These are phyloP conservation scores for Epichloe festucae DNA, from an alignment of 2,329 filamentous ascomycete species.

Conservation along the genomic window DNA sequence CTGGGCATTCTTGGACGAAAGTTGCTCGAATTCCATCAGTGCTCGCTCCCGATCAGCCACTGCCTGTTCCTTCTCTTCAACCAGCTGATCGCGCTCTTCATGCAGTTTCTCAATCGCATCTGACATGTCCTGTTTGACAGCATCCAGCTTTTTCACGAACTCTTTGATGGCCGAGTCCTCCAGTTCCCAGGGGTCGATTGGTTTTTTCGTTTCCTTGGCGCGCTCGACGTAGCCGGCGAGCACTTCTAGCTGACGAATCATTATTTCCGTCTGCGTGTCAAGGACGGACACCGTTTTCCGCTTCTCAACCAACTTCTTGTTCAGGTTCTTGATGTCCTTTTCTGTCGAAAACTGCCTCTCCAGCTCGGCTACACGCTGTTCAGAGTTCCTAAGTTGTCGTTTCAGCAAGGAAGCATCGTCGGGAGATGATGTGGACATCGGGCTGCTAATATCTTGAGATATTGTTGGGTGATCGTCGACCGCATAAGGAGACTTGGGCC, in stretches of 20 bases:
- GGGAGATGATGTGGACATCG: slow-evolving; percentile 48
- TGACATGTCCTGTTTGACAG: slow-evolving; percentile 46
- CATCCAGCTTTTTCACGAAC: slow-evolving; percentile 62
- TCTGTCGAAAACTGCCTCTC: slow-evolving; percentile 61
- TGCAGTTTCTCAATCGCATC: slow-evolving; percentile 46
- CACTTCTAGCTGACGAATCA: slow-evolving; percentile 81
- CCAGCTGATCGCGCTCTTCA: slow-evolving; percentile 63
- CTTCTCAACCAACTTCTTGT: slow-evolving; percentile 82
- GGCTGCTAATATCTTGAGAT: slow-evolving; percentile 53
- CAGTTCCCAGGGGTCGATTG: slow-evolving; percentile 67
- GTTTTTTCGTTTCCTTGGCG: slow-evolving; percentile 70
- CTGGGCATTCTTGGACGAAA: slow-evolving; percentile 89
- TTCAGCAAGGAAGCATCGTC: slow-evolving; percentile 58
- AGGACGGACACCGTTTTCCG: slow-evolving; percentile 89
- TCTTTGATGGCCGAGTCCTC: slow-evolving; percentile 88
- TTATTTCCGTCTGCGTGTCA: slow-evolving; percentile 89
- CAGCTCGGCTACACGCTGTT: slow-evolving; percentile 76
- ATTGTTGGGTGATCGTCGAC: slow-evolving; percentile 37
- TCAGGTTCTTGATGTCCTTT: slow-evolving; percentile 59
- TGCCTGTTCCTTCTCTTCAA: slow-evolving; percentile 74
- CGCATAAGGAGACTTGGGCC: slow-evolving; percentile 52
- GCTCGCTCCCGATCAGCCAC: slow-evolving; percentile 83
- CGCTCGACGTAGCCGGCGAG: slow-evolving; percentile 78
- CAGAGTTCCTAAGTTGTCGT: slow-evolving; percentile 66
- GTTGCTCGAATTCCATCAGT: slow-evolving; percentile 86